Conservation (phyloP, 495 filamentous ascomycete species). For the Lichina pygmaea region DNA sequence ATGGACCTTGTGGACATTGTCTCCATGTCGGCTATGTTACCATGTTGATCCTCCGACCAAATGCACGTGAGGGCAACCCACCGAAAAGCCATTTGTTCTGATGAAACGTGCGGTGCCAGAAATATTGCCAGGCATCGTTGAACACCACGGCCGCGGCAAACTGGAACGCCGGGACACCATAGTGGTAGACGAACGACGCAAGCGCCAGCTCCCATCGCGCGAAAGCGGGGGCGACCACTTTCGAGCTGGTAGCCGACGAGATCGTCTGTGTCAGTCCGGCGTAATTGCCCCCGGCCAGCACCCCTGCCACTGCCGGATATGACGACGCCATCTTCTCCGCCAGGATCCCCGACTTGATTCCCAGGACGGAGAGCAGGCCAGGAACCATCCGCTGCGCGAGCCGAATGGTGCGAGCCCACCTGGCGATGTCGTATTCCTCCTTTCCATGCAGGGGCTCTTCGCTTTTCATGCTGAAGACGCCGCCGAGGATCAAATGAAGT, state of each 20-base stretch:
- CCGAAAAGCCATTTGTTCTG: no score
- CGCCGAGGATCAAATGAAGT: conserved; percentile 47
- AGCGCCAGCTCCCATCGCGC: no score
- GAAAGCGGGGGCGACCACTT: background rate
- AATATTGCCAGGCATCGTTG: no score
- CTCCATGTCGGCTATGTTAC: background rate
- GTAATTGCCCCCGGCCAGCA: conserved; percentile 8
- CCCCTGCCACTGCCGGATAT: conserved; percentile 13
- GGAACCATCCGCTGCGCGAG: conserved; percentile 6
- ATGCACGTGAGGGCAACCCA: background rate
- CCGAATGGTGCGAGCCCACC: conserved; percentile 54
- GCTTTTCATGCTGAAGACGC: conserved; percentile 35
- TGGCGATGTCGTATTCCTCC: conserved; percentile 59
- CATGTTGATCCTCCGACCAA: background rate
- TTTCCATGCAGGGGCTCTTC: conserved; percentile 33
- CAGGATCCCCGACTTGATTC: conserved; percentile 26
- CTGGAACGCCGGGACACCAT: no score
- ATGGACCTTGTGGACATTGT: no score
- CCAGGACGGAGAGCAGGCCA: conserved; percentile 17
- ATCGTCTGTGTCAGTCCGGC: background rate
- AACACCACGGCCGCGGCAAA: no score
- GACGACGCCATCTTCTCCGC: conserved; percentile 22
- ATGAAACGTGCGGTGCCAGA: no score
- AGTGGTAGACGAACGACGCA: no score
- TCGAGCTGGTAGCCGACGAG: background rate